These are phyloP conservation scores for Casuarina equisetifolia DNA, from an alignment of 306 rosid genomes.

Conservation along the genomic window DNA sequence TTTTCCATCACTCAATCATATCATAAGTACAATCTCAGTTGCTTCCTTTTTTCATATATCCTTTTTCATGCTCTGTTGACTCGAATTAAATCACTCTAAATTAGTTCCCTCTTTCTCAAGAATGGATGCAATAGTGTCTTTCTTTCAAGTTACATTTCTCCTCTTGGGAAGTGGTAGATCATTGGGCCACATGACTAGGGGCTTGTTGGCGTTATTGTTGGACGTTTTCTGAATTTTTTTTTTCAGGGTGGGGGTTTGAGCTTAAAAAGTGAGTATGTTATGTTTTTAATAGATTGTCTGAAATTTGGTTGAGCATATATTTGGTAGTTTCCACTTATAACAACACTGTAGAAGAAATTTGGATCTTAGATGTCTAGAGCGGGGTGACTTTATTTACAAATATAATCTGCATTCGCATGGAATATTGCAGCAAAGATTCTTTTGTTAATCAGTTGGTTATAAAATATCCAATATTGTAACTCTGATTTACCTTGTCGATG, in stretches of 20 bases:
- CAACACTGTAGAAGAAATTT: not conserved
- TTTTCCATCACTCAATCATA: not conserved
- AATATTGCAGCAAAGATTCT: not conserved
- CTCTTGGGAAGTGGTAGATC: not conserved
- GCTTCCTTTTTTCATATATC: no score
- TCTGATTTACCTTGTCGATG: not conserved
- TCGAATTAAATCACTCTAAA: no score
- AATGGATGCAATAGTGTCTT: not conserved
- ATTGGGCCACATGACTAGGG: not conserved
- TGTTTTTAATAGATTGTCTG: no score
- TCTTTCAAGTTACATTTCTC: not conserved
- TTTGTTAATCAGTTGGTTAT: constrained; percentile 6
- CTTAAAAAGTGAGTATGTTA: no score
- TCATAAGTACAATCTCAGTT: not conserved
- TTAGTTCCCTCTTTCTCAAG: not conserved
- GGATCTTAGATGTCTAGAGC: not conserved
- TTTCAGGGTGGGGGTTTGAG: no score
- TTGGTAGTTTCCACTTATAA: not conserved
- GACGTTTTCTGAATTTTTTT: no score
- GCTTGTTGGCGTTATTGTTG: not conserved
- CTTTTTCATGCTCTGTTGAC: no score
- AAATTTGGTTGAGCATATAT: not conserved
- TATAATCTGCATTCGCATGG: not conserved
- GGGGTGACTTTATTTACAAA: not conserved
- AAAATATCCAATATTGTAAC: not conserved